Evolutionary conservation across 352 stramenopile genomes (phyloP), one percentile per base, ranked within the genome.

Genomic region (Phytophthora quininea): DNA sequence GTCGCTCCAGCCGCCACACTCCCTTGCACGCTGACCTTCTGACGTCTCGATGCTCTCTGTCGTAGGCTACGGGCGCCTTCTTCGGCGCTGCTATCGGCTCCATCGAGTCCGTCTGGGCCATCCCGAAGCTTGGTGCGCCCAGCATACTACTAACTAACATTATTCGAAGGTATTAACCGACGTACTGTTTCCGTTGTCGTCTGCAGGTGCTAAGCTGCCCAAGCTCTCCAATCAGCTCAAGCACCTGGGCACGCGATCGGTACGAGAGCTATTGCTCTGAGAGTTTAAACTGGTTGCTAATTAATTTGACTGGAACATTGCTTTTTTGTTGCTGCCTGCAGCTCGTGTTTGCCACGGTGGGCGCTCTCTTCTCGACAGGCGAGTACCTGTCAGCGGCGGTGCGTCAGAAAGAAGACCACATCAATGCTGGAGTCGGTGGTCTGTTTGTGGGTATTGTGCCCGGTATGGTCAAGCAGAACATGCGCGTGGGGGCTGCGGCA

Each of bases 81-180:
- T 93, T 92, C 58, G 89, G 89, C 58, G 73, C 80, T 3, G 78
- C 86, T 61, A 63, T 80, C 43, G 89, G 89, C 61, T 88, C 86
- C 24, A 67, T 95, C 33, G 87, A 96, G 77, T 93, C 89, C 3
- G 89, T 96, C 43, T 96, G 89, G 89, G 77, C 79, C 54, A 95
- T 96, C 62, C 89, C 89, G 32, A 93, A 92, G 80, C 86, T 95
- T 61, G 89, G 88, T 94, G 60, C 58, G 80, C 73, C 45, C 19
- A 24, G 7, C 24, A 8, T 19, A 30, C 19, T 24, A 24, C 19
- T 24, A 24, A 24, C 19, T 24, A 24, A 24, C 19, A 24, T 24
- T 24, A 24, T 24, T 24, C 19, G 19, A 24, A 24, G 19, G 19
- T 24, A 24, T 24, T 58, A 4, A 58, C 52, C 8, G 40, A 42